Percentiles rank a stretch among this genome's conserved stretches.
These are phyloP conservation scores for Ceratobasidium sp. DNA, from an alignment of 1,284 basidiomycete genomes.

Conservation along the genomic window DNA sequence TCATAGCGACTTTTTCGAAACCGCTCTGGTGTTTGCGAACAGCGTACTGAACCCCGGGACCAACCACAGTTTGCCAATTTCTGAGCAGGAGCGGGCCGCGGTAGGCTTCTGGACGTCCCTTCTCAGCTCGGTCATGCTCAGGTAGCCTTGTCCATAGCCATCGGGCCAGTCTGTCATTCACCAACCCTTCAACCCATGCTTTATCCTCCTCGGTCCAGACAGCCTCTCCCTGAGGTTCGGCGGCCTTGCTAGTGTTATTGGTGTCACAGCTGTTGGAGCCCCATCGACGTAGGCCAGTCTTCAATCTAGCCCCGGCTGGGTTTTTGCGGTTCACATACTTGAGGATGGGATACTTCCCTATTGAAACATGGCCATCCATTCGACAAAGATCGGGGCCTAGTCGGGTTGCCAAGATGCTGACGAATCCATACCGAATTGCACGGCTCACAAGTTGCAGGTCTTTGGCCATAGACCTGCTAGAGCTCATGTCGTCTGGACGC, in stretches of 20 bases:
- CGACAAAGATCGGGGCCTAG: background rate
- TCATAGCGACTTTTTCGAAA: background rate
- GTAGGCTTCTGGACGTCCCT: too few species aligned
- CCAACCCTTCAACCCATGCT: background rate
- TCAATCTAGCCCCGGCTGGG: conserved; percentile 23
- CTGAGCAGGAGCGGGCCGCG: background rate
- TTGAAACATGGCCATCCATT: background rate
- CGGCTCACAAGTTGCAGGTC: too few species aligned
- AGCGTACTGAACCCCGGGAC: background rate
- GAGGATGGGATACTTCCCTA: background rate
- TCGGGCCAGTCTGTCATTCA: background rate
- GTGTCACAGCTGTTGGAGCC: too few species aligned
- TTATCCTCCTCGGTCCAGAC: background rate
- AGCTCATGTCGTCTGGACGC: conserved; percentile 30
- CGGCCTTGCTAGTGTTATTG: too few species aligned
- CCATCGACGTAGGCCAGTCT: background rate
- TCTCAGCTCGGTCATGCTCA: too few species aligned
- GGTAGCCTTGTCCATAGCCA: background rate
- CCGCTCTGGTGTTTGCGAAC: background rate
- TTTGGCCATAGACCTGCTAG: background rate
- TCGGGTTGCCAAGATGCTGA: background rate
- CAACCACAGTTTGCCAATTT: background rate
- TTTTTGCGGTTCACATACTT: background rate
- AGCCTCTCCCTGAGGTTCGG: too few species aligned
- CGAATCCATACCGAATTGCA: too few species aligned